Evolutionary conservation across 2,329 filamentous ascomycete species (phyloP), one percentile per base, ranked within the genome.

Genomic region (Exophiala aquamarina): DNA sequence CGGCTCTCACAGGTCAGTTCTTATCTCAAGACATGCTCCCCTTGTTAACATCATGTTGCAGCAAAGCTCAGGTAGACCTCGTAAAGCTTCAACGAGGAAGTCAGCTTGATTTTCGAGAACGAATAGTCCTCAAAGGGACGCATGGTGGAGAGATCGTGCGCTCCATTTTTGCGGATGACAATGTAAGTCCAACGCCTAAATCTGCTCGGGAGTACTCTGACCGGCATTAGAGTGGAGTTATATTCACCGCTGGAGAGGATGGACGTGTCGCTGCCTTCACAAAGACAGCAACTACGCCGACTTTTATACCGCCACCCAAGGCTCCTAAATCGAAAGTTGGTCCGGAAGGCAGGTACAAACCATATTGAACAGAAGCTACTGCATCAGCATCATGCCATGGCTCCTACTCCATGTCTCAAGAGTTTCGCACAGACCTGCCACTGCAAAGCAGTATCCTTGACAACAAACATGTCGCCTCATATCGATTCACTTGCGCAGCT

Each of bases 91-190:
- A 43, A 7, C 34, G 53, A 19, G 54, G 44, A n/a, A 26, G 65
- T 10, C 58, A 62, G 15, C 71, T 71, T 65, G 61, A 62, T 26
- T 65, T 73, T 37, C 66, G 71, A 55, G 60, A 63, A 38, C 59
- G 63, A 29, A 68, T 66, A 38, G 56, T 66, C 17, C 69, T 72
- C 63, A 65, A 70, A n/a, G 69, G 66, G 32, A 71, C 69, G n/a
- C 73, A 76, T 58, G 71, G 72, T 4, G 70, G 70, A 45, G 72
- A 76, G 46, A 62, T 76, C 31, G 69, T 75, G 10, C 69, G 73
- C 33, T 70, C 72, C 0, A 61, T 74, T 6, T 68, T 65, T 57
- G 50, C 72, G n/a, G 69, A 73, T 53, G 66, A 70, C 23, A 58
- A 66, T 62, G 71, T 74, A 62, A 38, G 61, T 62, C n/a, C n/a